phyloP scores from a whole-genome alignment of 2,329 filamentous ascomycete genomes.

The Aspergillus candidus region DNA sequence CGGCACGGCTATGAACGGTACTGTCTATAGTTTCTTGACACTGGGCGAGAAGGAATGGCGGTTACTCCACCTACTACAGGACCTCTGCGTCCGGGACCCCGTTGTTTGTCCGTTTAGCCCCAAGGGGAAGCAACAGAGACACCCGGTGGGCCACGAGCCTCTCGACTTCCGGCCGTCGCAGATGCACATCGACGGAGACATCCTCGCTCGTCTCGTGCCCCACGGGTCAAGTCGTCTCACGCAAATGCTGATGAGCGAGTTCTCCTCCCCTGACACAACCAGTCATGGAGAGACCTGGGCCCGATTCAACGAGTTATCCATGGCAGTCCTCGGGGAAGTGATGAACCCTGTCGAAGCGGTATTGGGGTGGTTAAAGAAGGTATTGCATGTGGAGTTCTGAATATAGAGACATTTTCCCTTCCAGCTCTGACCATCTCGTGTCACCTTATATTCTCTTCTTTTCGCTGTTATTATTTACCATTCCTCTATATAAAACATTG shows the following conservation, averaged over 20 bases:
- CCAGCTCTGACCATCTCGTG: not conserved
- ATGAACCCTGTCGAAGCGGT: constrained; percentile 23
- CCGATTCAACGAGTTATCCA: constrained; percentile 47
- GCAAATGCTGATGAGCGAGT: constrained; percentile 22
- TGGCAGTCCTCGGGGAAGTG: constrained; percentile 40
- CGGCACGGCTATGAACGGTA: constrained; percentile 64
- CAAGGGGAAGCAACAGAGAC: constrained; percentile 23
- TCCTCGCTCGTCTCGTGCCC: constrained; percentile 52
- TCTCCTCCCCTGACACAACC: too few species aligned
- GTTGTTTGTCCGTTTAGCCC: constrained; percentile 47
- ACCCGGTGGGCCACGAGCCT: constrained; percentile 34
- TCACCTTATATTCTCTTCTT: constrained; percentile 3
- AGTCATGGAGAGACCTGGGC: constrained; percentile 16
- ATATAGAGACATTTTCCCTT: not conserved
- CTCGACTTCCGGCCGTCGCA: constrained; percentile 37
- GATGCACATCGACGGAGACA: constrained; percentile 64
- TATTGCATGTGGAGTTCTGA: constrained; percentile 25
- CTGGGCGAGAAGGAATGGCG: constrained; percentile 58
- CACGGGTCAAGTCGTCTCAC: constrained; percentile 30
- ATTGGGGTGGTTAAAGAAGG: constrained; percentile 30
- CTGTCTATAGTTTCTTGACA: constrained; percentile 62
- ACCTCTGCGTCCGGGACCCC: constrained; percentile 51
- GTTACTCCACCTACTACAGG: constrained; percentile 67
- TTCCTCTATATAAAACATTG: not conserved
- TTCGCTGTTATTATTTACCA: not conserved